A percentile compares a stretch with the other conserved stretches of the same genome.
phyloP scores from a whole-genome alignment of 2,329 filamentous ascomycete species.

The Colletotrichum brevisporum region DNA sequence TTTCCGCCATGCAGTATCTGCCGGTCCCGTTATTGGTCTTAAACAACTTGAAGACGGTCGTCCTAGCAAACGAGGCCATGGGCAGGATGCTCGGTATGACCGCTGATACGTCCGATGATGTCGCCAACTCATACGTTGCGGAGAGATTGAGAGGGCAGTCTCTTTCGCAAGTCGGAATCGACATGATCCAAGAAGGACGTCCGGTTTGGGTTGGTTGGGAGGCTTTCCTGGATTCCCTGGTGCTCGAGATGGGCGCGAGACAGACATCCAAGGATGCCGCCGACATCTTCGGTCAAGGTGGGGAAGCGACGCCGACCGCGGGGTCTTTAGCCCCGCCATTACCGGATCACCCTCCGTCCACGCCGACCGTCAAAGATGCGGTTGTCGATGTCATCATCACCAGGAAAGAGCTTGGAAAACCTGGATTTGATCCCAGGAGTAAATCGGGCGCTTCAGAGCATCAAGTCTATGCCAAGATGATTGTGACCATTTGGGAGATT shows the following conservation, averaged over 20 bases:
- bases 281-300: conserved; percentile 40
- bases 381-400: conserved; percentile 78
- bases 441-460: conserved; percentile 54
- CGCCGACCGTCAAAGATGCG: conserved; percentile 65
- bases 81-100: conserved; percentile 76
- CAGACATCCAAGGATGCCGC: conserved; percentile 38
- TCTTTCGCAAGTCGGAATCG: conserved; percentile 79
- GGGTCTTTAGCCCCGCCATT: conserved; percentile 42
- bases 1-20: conserved; percentile 80
- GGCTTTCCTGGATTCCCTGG: conserved; percentile 68
- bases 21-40: conserved; percentile 80
- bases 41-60: conserved; percentile 76
- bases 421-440: conserved; percentile 52
- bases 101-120: conserved; percentile 54
- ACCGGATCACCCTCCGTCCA: conserved; percentile 43
- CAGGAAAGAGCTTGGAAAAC: conserved; percentile 59
- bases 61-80: conserved; percentile 83
- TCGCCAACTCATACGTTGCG: conserved; percentile 58
- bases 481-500: conserved; percentile 81
- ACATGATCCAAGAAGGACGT: conserved; percentile 78
- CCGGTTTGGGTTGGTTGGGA: conserved; percentile 74
- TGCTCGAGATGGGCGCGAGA: conserved; percentile 56
- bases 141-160: conserved; percentile 76
- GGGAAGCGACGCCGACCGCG: conserved; percentile 56
- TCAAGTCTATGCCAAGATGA: conserved; percentile 78